Evolutionary conservation across 1,139 yeast species (phyloP).

Genomic region (Meyerozyma sp.): DNA sequence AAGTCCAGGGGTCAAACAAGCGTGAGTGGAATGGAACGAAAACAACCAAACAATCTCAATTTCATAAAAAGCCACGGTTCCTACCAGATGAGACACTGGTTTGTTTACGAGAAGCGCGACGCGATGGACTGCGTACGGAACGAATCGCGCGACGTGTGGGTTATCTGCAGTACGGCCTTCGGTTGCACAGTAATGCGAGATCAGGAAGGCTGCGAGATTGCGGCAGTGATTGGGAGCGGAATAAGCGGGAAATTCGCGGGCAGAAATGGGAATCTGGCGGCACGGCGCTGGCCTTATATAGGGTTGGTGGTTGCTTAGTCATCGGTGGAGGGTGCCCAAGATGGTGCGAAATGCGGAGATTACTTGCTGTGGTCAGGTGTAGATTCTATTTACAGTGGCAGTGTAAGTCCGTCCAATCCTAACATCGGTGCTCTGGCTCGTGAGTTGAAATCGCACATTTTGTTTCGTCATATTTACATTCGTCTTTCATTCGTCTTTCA

Average conservation of each 20-base stretch:
- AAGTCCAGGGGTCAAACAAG: neutral
- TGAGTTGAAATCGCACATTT: no score
- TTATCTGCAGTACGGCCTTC: neutral
- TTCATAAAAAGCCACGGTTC: slow-evolving; percentile 1
- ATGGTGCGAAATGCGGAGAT: no score
- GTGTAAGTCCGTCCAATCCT: no score
- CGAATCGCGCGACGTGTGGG: neutral
- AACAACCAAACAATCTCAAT: neutral
- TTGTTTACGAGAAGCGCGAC: slow-evolving; percentile 1
- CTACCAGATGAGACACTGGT: neutral
- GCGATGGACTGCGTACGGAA: neutral
- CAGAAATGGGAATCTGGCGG: neutral
- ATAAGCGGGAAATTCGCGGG: neutral
- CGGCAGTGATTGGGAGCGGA: neutral
- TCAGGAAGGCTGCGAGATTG: neutral
- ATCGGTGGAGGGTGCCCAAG: neutral
- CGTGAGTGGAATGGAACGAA: neutral
- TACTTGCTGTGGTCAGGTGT: no score
- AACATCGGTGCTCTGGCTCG: no score
- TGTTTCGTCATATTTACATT: no score
- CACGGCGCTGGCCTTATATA: neutral
- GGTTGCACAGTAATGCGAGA: no score
- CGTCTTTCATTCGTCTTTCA: neutral
- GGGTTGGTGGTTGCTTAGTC: neutral
- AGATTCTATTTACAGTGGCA: no score